Evolutionary conservation across 139 green algal species (phyloP).

Genomic region (Chlamydomonas asymmetrica): DNA sequence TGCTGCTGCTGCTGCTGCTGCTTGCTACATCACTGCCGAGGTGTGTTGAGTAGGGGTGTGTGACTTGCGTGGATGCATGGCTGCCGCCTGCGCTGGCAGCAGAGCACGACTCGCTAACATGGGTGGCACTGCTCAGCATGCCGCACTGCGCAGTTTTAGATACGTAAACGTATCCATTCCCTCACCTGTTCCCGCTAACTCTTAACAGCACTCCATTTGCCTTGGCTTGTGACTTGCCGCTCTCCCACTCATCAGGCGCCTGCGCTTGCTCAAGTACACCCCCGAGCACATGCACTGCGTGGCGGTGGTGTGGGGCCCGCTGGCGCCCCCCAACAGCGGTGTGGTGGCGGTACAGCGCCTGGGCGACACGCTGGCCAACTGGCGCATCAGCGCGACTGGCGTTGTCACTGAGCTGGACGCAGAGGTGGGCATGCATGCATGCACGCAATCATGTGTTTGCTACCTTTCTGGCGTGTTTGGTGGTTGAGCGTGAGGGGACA

Average conservation of each 20-base stretch:
- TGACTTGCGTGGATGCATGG: too few species aligned
- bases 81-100: too few species aligned
- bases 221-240: not conserved
- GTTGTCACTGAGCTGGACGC: constrained; percentile 91
- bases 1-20: constrained; percentile 10
- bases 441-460: too few species aligned
- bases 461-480: too few species aligned
- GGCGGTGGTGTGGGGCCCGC: constrained; percentile 75
- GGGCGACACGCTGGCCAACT: constrained; percentile 48
- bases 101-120: too few species aligned
- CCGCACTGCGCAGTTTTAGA: too few species aligned
- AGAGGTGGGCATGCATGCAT: too few species aligned
- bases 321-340: constrained; percentile 86
- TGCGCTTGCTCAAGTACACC: constrained; percentile 95
- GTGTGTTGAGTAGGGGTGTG: too few species aligned
- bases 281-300: constrained; percentile 98
- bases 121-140: too few species aligned
- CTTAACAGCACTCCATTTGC: too few species aligned
- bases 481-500: too few species aligned
- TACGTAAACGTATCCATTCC: too few species aligned
- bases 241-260: constrained; percentile 62
- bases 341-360: constrained; percentile 66
- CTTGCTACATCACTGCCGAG: not conserved
- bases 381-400: constrained; percentile 91
- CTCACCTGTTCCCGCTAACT: not conserved